Percentiles rank a stretch among this genome's conserved stretches.
phyloP scores from a whole-genome alignment of 169 alveolate genomes.

The Plasmodium fragile region DNA sequence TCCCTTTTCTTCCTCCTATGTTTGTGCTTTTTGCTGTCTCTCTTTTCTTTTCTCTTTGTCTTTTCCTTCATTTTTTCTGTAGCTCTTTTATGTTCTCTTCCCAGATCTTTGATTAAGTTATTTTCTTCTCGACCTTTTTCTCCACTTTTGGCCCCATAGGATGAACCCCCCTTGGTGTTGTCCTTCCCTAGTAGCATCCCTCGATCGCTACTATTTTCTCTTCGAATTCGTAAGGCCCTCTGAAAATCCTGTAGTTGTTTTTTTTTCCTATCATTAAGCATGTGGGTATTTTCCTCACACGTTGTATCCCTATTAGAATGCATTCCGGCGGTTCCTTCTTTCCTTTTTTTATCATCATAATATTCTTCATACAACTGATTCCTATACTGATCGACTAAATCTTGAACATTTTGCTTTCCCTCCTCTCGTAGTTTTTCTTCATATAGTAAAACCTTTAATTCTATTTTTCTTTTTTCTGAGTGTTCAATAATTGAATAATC shows the following conservation, averaged over 20 bases:
- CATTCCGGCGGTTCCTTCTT: conserved; percentile 8
- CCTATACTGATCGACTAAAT: conserved; percentile 59
- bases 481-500: conserved; percentile 76
- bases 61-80: not conserved
- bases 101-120: not conserved
- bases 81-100: not conserved
- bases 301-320: conserved; percentile 15
- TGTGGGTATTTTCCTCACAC: conserved; percentile 67
- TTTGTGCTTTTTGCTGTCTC: not conserved
- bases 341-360: conserved; percentile 53
- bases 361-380: conserved; percentile 71
- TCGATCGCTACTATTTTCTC: not conserved
- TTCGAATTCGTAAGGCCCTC: conserved; percentile 40
- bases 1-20: not conserved
- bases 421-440: conserved; percentile 58
- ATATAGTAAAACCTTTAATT: conserved; percentile 48
- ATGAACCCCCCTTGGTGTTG: not conserved
- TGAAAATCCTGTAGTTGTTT: conserved; percentile 67
- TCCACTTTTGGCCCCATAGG: not conserved
- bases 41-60: not conserved
- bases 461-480: conserved; percentile 75
- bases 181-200: conserved; percentile 1
- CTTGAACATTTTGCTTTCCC: conserved; percentile 41
- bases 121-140: not conserved
- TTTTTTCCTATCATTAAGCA: conserved; percentile 67